Base-by-base conservation (phyloP, 2,329 filamentous ascomycete species). In the Seiridium cupressi region DNA sequence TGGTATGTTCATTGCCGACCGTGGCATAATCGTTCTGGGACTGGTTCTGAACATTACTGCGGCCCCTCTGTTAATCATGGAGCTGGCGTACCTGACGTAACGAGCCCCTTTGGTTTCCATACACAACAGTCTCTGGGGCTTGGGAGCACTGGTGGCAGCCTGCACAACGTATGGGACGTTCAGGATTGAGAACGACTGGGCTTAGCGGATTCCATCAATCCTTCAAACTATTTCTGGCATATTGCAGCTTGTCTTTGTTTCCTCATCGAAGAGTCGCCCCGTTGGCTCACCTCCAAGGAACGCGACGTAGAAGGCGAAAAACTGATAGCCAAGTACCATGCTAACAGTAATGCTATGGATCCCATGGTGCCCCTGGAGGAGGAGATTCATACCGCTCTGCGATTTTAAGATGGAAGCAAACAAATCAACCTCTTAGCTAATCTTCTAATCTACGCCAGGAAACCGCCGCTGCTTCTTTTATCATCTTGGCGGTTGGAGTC, bases 201-300 rank as follows among this genome's bases (percentile, higher is more conserved):
- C 60, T 5, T 84, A 81, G 81, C 70, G 77, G 10, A 71, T 77
- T n/a, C 79, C 80, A 0, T 78, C 78, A 13, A 75, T 72, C 0
- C 62, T 81, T 3, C 79, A 81, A 68, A 77, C 79, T 66, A 55
- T 77, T 2, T 78, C 75, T 54, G 75, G 76, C 0, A 63, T 74
- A 0, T 65, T 77, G 1, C 47, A 51, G 32, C 13, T 58, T 10
- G 6, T 3, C 46, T 58, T 13, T 51, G 13, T 8, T 61, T 51
- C n/a, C 35, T 58, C 11, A 32, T 69, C 38, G 65, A 66, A 18
- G 68, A 70, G 59, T 65, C 64, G 38, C 68, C 64, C 61, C 51
- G 75, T 61, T 76, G 72, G 69, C 66, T 76, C 10, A 68, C 75
- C 49, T 68, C 70, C 55, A 69, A 68, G 35, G 74, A 72, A 54